Base-by-base conservation (phyloP, 768 basidiomycete species). In the Calocybe cyanea region DNA sequence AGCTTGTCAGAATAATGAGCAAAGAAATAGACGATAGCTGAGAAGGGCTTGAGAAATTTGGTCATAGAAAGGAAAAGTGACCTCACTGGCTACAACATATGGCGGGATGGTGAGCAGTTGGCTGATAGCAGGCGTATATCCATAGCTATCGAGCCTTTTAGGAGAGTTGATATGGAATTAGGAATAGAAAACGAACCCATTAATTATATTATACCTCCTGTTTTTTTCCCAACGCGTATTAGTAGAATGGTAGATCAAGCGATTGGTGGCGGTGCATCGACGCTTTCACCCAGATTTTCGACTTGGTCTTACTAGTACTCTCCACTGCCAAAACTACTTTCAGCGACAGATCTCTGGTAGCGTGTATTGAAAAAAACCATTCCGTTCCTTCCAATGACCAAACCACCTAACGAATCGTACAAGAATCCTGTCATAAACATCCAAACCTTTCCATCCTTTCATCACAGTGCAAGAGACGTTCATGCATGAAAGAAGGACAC, bases 51-150 rank as follows among this genome's bases (percentile, higher is more conserved):
- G 14, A 30, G 17, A 4, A 18, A 35, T 21, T 39, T 6, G 25
- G 25, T 6, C 2, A 19, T 21, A 19, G 14, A 20, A 28, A 9
- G 18, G 14, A 38, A 15, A 32, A 24, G 38, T 35, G n/a, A 0
- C 62, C 79, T 28, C 52, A 85, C 84, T 77, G 10, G 80, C 82
- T 36, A 76, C 62, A 17, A 82, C 59, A 53, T 85, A 86, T 7
- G 83, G 82, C 1, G 85, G 85, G 0, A 86, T 75, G 2, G 83
- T 83, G 32, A 87, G 70, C 2, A 87, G 67, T 53, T 85, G 81
- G 43, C 76, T 80, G 43, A 81, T 68, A 0, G 81, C 63, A 3
- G 76, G 58, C 2, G 71, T 59, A 56, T 78, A 76, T 1, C 84
- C 84, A 44, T 85, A 85, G 15, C 81, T 82, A 41, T 11, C 5